Evolutionary conservation across 805 yeast genomes (phyloP).

Genomic region (Pichia deserticola): DNA sequence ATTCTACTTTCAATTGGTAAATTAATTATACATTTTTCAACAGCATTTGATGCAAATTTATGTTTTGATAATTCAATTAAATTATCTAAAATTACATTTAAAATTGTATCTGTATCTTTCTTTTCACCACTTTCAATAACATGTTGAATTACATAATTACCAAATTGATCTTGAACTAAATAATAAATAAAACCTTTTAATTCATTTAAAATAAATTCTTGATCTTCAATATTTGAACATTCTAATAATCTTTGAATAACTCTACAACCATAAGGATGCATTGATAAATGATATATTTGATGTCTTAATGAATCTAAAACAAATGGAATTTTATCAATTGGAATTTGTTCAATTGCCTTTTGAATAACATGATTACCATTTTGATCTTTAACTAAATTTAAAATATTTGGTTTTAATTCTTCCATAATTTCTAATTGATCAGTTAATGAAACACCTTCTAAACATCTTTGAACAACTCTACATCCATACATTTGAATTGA

Average conservation of each 20-base stretch:
- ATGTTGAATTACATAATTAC: conserved; percentile 96
- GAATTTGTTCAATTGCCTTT: conserved; percentile 82
- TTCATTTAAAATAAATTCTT: conserved; percentile 59
- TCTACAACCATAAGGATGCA: conserved; percentile 96
- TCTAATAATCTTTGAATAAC: conserved; percentile 91
- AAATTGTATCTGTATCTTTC: conserved; percentile 49
- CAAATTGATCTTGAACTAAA: conserved; percentile 92
- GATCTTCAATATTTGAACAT: conserved; percentile 60
- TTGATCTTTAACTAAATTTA: conserved; percentile 82
- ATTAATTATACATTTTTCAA: conserved; percentile 81
- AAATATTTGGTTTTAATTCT: conserved; percentile 55
- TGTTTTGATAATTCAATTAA: conserved; percentile 80
- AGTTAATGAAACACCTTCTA: conserved; percentile 58
- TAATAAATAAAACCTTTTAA: conserved; percentile 63
- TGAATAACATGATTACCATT: conserved; percentile 98
- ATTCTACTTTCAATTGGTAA: conserved; percentile 60
- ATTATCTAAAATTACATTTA: conserved; percentile 56
- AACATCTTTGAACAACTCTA: conserved; percentile 90
- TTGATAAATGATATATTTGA: conserved; percentile 76
- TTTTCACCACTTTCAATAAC: conserved; percentile 76
- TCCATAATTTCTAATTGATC: conserved; percentile 62
- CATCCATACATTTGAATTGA: conserved; percentile 97
- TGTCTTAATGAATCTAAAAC: conserved; percentile 63
- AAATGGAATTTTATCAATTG: conserved; percentile 61
- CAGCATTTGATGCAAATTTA: conserved; percentile 96